A percentile compares a stretch with the other conserved stretches of the same genome.
These are phyloP conservation scores for Trichopus zeylanicus DNA, from an alignment of 116 monocot genomes.

Conservation along the genomic window DNA sequence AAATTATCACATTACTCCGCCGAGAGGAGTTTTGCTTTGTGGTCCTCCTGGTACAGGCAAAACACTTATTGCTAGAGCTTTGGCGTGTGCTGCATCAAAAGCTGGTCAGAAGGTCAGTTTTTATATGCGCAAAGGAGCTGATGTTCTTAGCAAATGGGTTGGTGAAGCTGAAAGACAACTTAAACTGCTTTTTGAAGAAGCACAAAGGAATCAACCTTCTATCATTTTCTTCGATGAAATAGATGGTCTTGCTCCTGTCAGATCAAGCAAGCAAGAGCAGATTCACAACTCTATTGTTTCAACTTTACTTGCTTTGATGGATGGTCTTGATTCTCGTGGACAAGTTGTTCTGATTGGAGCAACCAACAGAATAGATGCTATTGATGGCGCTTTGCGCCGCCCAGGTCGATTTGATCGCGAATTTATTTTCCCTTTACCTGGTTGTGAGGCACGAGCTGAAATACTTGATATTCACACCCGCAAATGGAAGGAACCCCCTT, in stretches of 20 bases:
- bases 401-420: constrained; percentile 99
- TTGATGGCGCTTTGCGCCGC: constrained; percentile 93
- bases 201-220: constrained; percentile 93
- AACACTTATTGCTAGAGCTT: constrained; percentile 91
- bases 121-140: constrained; percentile 99
- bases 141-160: constrained; percentile 99
- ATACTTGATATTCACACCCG: constrained; percentile 96
- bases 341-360: constrained; percentile 98
- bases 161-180: constrained; percentile 97
- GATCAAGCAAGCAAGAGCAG: constrained; percentile 98
- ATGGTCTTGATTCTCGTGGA: constrained; percentile 96
- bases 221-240: constrained; percentile 99
- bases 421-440: constrained; percentile 87
- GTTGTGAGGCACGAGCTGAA: constrained; percentile 85
- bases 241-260: constrained; percentile 98
- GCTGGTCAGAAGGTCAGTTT: constrained; percentile 96
- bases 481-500: constrained; percentile 94
- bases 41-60: constrained; percentile 98
- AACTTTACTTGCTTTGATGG: constrained; percentile 98
- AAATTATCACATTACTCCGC: constrained; percentile 93
- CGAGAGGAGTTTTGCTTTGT: constrained; percentile 90
- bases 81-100: constrained; percentile 94
- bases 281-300: constrained; percentile 99
- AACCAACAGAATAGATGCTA: constrained; percentile 97
- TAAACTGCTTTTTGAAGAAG: constrained; percentile 96